Evolutionary conservation across 2,329 filamentous ascomycete species (phyloP), one percentile per base, ranked within the genome.

Genomic region (Paecilomyces niveus): DNA sequence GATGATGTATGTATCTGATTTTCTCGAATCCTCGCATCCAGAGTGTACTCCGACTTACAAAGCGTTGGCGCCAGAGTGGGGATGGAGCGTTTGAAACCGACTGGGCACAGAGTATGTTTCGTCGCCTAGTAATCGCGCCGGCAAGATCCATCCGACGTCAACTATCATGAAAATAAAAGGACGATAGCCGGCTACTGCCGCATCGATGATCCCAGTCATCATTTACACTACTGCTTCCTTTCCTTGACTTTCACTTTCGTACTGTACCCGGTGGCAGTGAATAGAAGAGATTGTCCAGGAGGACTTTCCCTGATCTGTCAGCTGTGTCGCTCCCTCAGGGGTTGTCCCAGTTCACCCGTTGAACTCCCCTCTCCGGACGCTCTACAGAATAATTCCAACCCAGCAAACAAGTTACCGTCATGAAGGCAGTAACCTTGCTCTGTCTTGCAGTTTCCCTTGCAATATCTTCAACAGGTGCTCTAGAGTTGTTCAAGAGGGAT

Each of bases 371-470:
- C 39, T 45, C 10, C 39, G 39, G 18, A 5, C 39, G 39, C 15
- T 45, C 39, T 18, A 18, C n/a, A 21, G 6, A 18, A n/a, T 18
- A 21, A 18, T 45, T 45, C 6, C 39, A 45, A 45, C 5, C 15
- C 18, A 9, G 15, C n/a, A n/a, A 18, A 45, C 39, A 18, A 45
- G 8, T 18, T 8, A 8, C 39, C 53, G 58, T 59, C 54, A 69
- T 69, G 68, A 67, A 59, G 59, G 59, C 58, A 57, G 58, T 61
- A 7, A 62, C 61, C 55, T 54, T 61, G 54, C 54, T 62, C n/a
- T 57, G 53, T 22, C 39, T 67, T n/a, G 53, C 55, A 49, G 51
- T 52, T 59, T 61, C 60, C 61, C 54, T 66, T 59, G 53, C 63
- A 32, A 22, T 60, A 54, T 53, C 63, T 59, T 18, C 51, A 9